A percentile compares a stretch with the other conserved stretches of the same genome.
phyloP scores from a whole-genome alignment of 2,329 filamentous ascomycete genomes.

The Trichothecium sympodiale region DNA sequence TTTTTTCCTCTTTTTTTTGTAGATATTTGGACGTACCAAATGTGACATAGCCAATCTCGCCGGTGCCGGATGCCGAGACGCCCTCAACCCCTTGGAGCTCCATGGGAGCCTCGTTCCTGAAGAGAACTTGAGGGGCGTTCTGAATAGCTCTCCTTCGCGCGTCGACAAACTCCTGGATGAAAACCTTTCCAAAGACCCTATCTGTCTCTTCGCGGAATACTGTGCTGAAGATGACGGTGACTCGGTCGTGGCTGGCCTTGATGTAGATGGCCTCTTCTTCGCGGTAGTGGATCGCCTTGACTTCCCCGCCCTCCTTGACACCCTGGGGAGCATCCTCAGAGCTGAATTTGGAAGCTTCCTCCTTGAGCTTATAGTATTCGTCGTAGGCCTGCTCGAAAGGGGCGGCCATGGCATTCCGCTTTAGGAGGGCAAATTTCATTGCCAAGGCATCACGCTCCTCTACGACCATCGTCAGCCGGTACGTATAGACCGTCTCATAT shows the following conservation, averaged over 20 bases:
- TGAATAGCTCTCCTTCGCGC: conserved; percentile 89
- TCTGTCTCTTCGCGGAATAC: conserved; percentile 98
- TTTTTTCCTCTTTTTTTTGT: no score
- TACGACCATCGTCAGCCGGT: conserved; percentile 17
- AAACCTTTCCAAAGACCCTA: conserved; percentile 93
- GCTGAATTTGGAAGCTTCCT: conserved; percentile 85
- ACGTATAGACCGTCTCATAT: conserved; percentile 3
- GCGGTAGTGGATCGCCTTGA: conserved; percentile 95
- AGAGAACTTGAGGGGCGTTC: conserved; percentile 95
- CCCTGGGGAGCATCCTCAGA: conserved; percentile 91
- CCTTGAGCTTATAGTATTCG: conserved; percentile 75
- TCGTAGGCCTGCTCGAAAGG: conserved; percentile 96
- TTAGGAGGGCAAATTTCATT: conserved; percentile 77
- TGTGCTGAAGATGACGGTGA: conserved; percentile 98
- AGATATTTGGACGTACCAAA: conserved; percentile 61
- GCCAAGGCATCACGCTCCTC: conserved; percentile 82
- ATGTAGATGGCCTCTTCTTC: conserved; percentile 99
- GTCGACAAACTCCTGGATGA: conserved; percentile 97
- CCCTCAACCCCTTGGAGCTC: conserved; percentile 82
- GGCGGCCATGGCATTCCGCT: conserved; percentile 97
- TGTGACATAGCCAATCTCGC: conserved; percentile 93
- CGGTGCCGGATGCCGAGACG: conserved; percentile 62
- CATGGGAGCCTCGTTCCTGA: conserved; percentile 86
- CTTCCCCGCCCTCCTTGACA: conserved; percentile 75
- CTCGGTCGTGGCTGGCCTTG: conserved; percentile 92